Base-by-base conservation (phyloP, 73 alveolate genomes). In the Paramecium caudatum region DNA sequence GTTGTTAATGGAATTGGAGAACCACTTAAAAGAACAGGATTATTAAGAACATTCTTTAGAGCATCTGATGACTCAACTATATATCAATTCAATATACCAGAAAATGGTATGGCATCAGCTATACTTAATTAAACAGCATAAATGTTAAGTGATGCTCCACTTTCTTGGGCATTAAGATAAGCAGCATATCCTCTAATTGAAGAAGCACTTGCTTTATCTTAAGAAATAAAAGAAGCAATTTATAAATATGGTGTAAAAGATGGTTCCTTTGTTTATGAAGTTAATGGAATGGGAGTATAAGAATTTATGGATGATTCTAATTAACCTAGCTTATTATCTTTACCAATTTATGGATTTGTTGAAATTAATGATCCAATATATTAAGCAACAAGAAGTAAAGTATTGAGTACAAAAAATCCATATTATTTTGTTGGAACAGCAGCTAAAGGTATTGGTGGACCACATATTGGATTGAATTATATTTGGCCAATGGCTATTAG, bases 241-340 rank as follows among this genome's bases (percentile, higher is more conserved):
- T 93, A 91, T 84, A 36, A 47, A 47, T 49, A 68, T 80, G 98
- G 96, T 19, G 55, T 95, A 70, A 74, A 91, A 25, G 94, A 93
- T 69, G 94, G 93, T 41, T 78, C 82, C 61, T 94, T 95, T 46
- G 97, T 96, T 17, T 86, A 68, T 86, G 98, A 95, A 88, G 83
- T 94, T 21, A 97, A 95, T 90, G 97, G 98, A 25, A 91, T 80
- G 90, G 98, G 98, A 13, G 90, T 90, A 62, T 43, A 41, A 43
- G 85, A 81, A 88, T 91, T 91, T 62, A 95, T 95, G 98, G 98
- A 95, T 94, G 98, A 95, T 70, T 95, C 98, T 47, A 96, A 96
- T 62, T 74, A 92, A 61, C 98, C 98, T 32, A 91, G 92, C 86
- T 91, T 94, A 49, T 91, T 94, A 19, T 90, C 95, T 12, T 84